Percentiles rank a stretch among this genome's conserved stretches.
Evolutionary conservation across 345 rosid species (phyloP).

Genomic region (Eucalyptus pauciflora): DNA sequence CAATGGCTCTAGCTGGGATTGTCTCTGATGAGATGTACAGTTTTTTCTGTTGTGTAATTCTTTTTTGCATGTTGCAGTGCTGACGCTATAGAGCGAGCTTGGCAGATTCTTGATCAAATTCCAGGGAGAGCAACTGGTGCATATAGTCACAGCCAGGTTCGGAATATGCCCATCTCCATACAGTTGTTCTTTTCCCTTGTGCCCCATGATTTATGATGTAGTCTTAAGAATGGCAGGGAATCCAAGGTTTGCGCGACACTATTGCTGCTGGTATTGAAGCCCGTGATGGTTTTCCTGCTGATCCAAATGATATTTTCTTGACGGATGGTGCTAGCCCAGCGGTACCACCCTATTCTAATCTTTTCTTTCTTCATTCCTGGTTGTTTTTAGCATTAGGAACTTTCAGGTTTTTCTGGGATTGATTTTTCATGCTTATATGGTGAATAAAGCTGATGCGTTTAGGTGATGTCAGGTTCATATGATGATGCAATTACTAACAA

Average conservation of each 20-base stretch:
- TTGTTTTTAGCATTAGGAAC: background rate
- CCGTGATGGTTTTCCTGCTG: constrained; percentile 88
- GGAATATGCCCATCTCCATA: background rate
- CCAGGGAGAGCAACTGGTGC: constrained; percentile 98
- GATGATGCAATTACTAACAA: constrained; percentile 87
- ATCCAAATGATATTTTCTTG: constrained; percentile 86
- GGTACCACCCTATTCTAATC: constrained; percentile 14
- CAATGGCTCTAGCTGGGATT: background rate
- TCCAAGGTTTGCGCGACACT: constrained; percentile 82
- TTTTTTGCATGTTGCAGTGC: constrained; percentile 33
- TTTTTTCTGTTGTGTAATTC: background rate
- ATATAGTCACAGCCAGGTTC: constrained; percentile 96
- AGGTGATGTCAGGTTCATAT: constrained; percentile 57
- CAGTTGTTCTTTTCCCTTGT: background rate
- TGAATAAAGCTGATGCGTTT: background rate
- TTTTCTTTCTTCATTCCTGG: background rate
- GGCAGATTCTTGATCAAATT: constrained; percentile 91
- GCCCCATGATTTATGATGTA: background rate
- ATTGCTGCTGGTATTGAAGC: constrained; percentile 92
- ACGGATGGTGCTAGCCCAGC: constrained; percentile 99
- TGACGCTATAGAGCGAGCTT: constrained; percentile 78
- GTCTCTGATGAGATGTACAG: background rate
- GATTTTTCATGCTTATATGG: background rate
- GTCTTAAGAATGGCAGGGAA: constrained; percentile 38
- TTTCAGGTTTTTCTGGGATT: background rate